Base-by-base conservation (phyloP, 1,139 yeast species). In the Kodamaea sp. region DNA sequence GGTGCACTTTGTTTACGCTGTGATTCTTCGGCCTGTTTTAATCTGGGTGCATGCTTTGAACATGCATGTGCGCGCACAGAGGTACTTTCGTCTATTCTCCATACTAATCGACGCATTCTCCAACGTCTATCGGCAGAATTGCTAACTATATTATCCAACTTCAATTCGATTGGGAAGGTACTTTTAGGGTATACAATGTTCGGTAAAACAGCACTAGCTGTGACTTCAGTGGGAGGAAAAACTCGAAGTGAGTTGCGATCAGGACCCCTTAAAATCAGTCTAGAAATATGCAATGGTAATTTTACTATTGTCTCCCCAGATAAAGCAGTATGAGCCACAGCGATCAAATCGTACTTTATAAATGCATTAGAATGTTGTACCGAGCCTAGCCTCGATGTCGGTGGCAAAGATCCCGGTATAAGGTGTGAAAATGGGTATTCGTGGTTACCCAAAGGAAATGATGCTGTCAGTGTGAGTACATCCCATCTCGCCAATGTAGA, bases 371-470 rank as follows among this genome's bases (percentile, higher is more conserved):
- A 67, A 33, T 73, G 67, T 4, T 80, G 67, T 2, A 26, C 2
- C 3, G 70, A 64, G 2, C 86, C 86, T 12, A 84, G 56, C 30
- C 75, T 67, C 10, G 86, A 69, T 1, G 95, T 77, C 1, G 96
- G 89, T 0, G 98, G 97, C 26, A 89, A 60, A n/a, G 84, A 70
- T 0, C 99, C 98, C 0, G 97, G 95, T 9, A 92, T 60, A 31
- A 94, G 65, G 59, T 89, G 90, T n/a, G 96, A 84, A 57, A 94
- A 92, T 2, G 98, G 99, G 57, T 87, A 92, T 2, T 87, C 89
- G 53, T 92, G 96, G 20, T 73, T 68, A 1, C 92, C 95, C 8
- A 71, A 61, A 2, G 78, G 63, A 48, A 88, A 76, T 6, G 70
- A 65, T 2, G 81, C 73, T 1, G 75, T 66, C 12, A 71, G 68